Percentiles rank a stretch among this genome's conserved stretches.
Conservation (phyloP, 2,329 filamentous ascomycete genomes). For the Cercospora brassicicola region DNA sequence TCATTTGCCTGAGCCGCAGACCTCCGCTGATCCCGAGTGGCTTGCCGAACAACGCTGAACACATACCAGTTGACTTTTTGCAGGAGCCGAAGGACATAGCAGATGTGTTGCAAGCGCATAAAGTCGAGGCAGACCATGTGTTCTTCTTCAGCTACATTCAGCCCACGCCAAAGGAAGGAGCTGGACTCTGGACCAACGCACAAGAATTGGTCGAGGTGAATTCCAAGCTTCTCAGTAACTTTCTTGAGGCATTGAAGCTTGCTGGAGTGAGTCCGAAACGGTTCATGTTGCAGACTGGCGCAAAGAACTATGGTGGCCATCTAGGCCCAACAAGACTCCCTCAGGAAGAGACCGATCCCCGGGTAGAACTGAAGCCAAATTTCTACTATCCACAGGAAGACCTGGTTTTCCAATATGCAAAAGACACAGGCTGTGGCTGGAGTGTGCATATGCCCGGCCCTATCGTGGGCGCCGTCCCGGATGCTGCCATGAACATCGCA, state of each 20-base stretch:
- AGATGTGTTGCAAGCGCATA: slow-evolving; percentile 36
- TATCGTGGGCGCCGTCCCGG: slow-evolving; percentile 53
- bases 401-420: slow-evolving; percentile 46
- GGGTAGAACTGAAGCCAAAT: slow-evolving; percentile 49
- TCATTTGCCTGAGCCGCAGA: slow-evolving; percentile 53
- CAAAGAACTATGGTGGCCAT: slow-evolving; percentile 55
- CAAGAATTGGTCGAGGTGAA: slow-evolving; percentile 54
- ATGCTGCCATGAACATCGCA: slow-evolving; percentile 54
- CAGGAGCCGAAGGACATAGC: slow-evolving; percentile 43
- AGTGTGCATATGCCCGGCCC: slow-evolving; percentile 51
- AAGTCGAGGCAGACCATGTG: slow-evolving; percentile 46
- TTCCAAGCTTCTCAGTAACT: slow-evolving; percentile 52
- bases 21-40: slow-evolving; percentile 43
- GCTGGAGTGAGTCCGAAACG: slow-evolving; percentile 49
- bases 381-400: slow-evolving; percentile 60
- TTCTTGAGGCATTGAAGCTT: slow-evolving; percentile 48
- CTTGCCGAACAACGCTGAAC: slow-evolving; percentile 31
- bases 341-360: slow-evolving; percentile 51
- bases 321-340: slow-evolving; percentile 49
- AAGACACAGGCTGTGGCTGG: slow-evolving; percentile 43
- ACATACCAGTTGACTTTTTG: slow-evolving; percentile 44
- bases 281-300: slow-evolving; percentile 54
- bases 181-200: slow-evolving; percentile 51
- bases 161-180: slow-evolving; percentile 48
- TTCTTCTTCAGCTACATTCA: slow-evolving; percentile 61